Evolutionary conservation across 805 yeast genomes (phyloP).

Genomic region (Nakazawaea molendinolei): DNA sequence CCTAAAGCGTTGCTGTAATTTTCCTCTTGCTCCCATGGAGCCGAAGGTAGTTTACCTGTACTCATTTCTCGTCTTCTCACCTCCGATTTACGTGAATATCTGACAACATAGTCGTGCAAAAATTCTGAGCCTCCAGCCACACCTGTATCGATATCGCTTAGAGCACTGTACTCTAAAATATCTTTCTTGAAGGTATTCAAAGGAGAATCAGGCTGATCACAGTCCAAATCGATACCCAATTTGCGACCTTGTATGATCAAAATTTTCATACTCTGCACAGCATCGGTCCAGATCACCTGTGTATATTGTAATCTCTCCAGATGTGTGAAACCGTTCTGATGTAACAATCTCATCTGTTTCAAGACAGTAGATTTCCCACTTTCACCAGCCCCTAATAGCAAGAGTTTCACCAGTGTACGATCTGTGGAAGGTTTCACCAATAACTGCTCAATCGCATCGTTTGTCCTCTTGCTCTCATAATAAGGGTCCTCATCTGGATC

Average conservation of each 20-base stretch:
- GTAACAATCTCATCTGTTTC: slow-evolving; percentile 80
- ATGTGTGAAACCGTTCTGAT: slow-evolving; percentile 76
- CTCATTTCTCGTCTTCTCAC: slow-evolving; percentile 43
- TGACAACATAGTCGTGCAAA: slow-evolving; percentile 55
- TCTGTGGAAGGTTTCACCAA: slow-evolving; percentile 47
- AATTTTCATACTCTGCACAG: slow-evolving; percentile 76
- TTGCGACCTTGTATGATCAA: slow-evolving; percentile 71
- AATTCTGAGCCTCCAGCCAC: slow-evolving; percentile 62
- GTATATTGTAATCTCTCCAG: slow-evolving; percentile 76
- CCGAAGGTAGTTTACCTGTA: slow-evolving; percentile 40
- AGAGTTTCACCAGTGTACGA: slow-evolving; percentile 57
- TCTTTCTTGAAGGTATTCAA: slow-evolving; percentile 41
- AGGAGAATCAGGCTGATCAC: slow-evolving; percentile 47
- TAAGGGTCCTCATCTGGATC: slow-evolving; percentile 49
- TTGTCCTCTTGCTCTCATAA: slow-evolving; percentile 44
- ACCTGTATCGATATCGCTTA: slow-evolving; percentile 56
- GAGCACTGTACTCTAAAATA: slow-evolving; percentile 48
- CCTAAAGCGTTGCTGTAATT: slow-evolving; percentile 2
- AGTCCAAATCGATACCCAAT: slow-evolving; percentile 55
- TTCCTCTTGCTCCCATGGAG: slow-evolving; percentile 20
- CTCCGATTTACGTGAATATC: slow-evolving; percentile 51
- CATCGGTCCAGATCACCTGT: slow-evolving; percentile 90
- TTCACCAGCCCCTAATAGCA: slow-evolving; percentile 91
- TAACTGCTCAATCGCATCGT: slow-evolving; percentile 60
- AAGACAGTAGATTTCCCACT: slow-evolving; percentile 90